Evolutionary conservation across 305 asterid genomes (phyloP).

Genomic region (Fraxinus albicans): DNA sequence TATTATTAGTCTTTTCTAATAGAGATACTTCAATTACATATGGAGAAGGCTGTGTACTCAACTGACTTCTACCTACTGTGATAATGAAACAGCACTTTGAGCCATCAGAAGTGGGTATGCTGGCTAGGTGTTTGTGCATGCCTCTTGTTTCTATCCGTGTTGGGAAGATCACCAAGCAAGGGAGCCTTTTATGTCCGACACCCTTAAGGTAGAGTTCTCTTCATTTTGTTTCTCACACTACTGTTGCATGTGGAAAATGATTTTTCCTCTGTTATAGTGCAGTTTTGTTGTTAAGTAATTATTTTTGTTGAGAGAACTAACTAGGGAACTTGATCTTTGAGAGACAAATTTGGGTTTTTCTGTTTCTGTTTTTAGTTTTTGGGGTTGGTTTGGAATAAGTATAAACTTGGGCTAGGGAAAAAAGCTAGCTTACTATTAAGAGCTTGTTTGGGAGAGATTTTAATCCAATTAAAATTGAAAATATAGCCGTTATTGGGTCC

Average conservation of each 20-base stretch:
- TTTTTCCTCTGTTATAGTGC: neutral
- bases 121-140: conserved; percentile 89
- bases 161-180: conserved; percentile 82
- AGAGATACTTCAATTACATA: neutral
- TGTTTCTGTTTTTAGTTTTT: neutral
- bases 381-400: neutral
- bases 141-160: conserved; percentile 95
- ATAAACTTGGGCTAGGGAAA: neutral
- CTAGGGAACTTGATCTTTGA: neutral
- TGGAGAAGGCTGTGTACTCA: neutral
- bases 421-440: neutral
- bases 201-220: conserved; percentile 60
- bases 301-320: neutral
- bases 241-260: conserved; percentile 1
- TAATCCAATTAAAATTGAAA: too few relatives aligned
- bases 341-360: neutral
- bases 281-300: neutral
- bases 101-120: conserved; percentile 86
- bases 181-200: conserved; percentile 69
- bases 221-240: conserved; percentile 2
- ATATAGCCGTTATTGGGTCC: too few relatives aligned
- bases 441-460: too few relatives aligned
- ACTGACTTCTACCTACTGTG: neutral
- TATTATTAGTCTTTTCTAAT: neutral
- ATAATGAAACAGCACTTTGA: conserved; percentile 70